Evolutionary conservation across 2,329 filamentous ascomycete genomes (phyloP), one percentile per base, ranked within the genome.

Genomic region (Aureobasidium zeae): DNA sequence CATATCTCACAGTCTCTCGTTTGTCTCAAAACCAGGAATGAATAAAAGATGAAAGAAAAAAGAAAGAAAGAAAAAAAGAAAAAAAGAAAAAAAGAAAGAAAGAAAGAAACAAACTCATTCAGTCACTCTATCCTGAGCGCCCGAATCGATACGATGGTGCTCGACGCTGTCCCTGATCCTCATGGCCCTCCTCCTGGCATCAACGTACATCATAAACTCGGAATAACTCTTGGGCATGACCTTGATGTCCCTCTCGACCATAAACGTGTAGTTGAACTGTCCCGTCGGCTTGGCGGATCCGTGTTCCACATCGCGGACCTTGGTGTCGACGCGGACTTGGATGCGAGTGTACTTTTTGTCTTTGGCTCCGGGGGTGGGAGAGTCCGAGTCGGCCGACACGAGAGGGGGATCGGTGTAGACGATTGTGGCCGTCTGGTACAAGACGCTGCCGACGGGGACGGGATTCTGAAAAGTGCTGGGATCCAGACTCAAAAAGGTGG

Each of bases 201-300:
- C 76, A 12, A 78, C 67, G 58, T 77, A 81, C 57, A 76, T 68
- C 76, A 80, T 80, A 50, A 77, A 79, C 52, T 80, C 76, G 1
- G 70, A 68, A 52, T 80, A 81, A 10, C 68, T 73, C 56, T 71
- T 66, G 3, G 81, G 81, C 66, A 83, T 76, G 15, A 84, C 74
- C 53, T 76, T 72, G 33, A 83, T 68, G 52, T 80, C 73, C 54
- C 70, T 74, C 44, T 78, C 73, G 2, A 83, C 77, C 43, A 72
- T 68, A 56, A 84, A 84, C 0, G 81, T 85, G 57, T 86, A 86
- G 53, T 84, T 83, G 65, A 86, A 86, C 53, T 82, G 79, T 4
- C 82, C 82, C 0, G 81, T 85, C 2, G 79, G 73, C 55, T 76
- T 79, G 17, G 76, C 74, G 36, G 71, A 71, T 5, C 77, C 79